Evolutionary conservation across 176 grass and related monocot species (phyloP).

Genomic region (Poa annua): DNA sequence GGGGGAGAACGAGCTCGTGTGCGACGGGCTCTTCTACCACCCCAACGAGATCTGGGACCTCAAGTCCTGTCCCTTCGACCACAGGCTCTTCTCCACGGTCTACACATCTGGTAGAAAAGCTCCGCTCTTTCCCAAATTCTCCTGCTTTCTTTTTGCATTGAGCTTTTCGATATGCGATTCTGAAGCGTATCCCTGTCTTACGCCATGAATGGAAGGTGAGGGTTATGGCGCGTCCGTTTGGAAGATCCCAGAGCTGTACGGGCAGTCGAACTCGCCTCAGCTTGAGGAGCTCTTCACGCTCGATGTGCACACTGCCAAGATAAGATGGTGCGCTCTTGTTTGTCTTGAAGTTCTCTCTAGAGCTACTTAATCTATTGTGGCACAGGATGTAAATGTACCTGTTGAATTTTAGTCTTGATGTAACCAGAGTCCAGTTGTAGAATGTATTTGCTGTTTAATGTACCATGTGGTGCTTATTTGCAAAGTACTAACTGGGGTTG

Average conservation of each 20-base stretch:
- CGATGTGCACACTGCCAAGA: conserved; percentile 66
- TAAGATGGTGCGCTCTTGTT: conserved; percentile 67
- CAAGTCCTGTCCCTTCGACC: conserved; percentile 92
- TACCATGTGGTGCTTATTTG: neutral
- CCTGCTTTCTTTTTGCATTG: neutral
- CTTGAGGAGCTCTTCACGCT: conserved; percentile 75
- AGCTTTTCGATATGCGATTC: conserved; percentile 19
- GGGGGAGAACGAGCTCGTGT: conserved; percentile 75
- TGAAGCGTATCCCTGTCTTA: neutral
- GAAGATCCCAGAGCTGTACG: conserved; percentile 74
- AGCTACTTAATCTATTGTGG: conserved; percentile 1
- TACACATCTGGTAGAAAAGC: conserved; percentile 80
- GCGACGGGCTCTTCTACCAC: conserved; percentile 97
- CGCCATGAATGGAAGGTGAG: conserved; percentile 61
- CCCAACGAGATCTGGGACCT: conserved; percentile 99
- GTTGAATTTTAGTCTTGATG: neutral
- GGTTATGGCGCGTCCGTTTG: conserved; percentile 84
- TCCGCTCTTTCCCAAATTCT: neutral
- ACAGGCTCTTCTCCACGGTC: conserved; percentile 86
- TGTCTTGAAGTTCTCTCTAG: conserved; percentile 3
- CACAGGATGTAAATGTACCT: neutral
- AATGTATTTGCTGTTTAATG: conserved; percentile 15
- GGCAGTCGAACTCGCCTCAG: conserved; percentile 79
- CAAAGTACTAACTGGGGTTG: neutral
- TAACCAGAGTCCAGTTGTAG: neutral